Evolutionary conservation across 2,329 filamentous ascomycete species (phyloP), one percentile per base, ranked within the genome.

Genomic region (Falciphora oryzae): DNA sequence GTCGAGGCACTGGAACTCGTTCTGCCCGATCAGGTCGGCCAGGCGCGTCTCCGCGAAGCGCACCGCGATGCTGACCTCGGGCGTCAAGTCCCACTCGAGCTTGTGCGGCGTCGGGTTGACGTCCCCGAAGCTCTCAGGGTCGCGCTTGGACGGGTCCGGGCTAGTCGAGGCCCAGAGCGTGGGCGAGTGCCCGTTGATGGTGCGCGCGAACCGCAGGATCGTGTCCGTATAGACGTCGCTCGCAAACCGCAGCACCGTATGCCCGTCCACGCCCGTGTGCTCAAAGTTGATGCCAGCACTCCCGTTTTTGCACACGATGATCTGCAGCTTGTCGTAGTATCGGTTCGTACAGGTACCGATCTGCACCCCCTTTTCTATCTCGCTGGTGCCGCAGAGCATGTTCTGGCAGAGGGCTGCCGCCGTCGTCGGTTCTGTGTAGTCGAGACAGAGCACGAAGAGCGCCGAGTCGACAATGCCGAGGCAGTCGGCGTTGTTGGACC

Each of bases 231-330:
- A 99, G 22, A 99, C 82, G 71, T 99, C 95, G 67, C 93, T 97
- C 22, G 95, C 95, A 71, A 99, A 98, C 7, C 95, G 89, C 63
- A 99, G 84, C 28, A 99, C 95, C 0, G 95, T 99, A 74, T 99
- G 95, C 1, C 95, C 95, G 72, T 99, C 95, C 6, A 99, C 94
- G 69, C 95, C 95, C 0, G 95, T 99, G 73, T 99, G 95, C 76
- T 99, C 95, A 72, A 99, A 98, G 78, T 99, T 99, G 85, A 99
- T 98, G 7, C 95, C 95, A 0, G 95, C 95, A 73, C 92, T 97
- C 65, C 95, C 95, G 77, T 98, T 99, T 79, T 97, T 96, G 83
- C 95, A 98, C 62, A 99, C 95, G 64, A 99, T 98, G 67, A 99
- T 97, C 74, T 99, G 95, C 61, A 99, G 83, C 80, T 99, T 99